These are phyloP conservation scores for Artemisia tridentata DNA, from an alignment of 129 eudicot genomes.

Conservation along the genomic window DNA sequence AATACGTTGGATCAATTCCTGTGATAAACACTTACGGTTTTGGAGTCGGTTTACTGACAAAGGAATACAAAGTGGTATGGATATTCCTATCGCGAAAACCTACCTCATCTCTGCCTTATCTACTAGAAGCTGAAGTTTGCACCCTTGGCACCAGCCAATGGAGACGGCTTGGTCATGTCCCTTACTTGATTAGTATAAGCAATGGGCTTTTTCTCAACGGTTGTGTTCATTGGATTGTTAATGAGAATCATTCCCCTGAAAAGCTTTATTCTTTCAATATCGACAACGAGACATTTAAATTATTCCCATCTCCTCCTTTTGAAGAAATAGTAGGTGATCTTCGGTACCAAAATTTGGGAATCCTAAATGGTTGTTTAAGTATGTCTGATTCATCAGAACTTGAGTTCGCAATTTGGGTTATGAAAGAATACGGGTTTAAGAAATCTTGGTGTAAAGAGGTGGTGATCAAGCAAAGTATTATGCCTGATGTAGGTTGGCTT, in stretches of 20 bases:
- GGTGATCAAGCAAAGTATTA: slow-evolving; percentile 24
- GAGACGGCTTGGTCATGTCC: slow-evolving; percentile 31
- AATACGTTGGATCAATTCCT: too few relatives aligned
- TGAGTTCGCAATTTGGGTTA: slow-evolving; percentile 46
- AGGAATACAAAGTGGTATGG: slow-evolving; percentile 35
- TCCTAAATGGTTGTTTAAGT: slow-evolving; percentile 40
- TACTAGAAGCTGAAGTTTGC: slow-evolving; percentile 39
- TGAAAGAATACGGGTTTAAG: slow-evolving; percentile 51
- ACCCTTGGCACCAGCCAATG: slow-evolving; percentile 45
- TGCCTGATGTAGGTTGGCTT: slow-evolving; percentile 15
- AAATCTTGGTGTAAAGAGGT: slow-evolving; percentile 49
- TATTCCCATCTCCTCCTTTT: slow-evolving; percentile 22
- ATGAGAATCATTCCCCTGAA: not conserved
- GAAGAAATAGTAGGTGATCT: not conserved
- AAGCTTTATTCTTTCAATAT: slow-evolving; percentile 33
- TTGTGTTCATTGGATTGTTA: slow-evolving; percentile 28
- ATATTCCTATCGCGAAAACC: slow-evolving; percentile 7
- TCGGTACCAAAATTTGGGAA: slow-evolving; percentile 23
- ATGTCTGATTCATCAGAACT: slow-evolving; percentile 25
- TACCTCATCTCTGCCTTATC: not conserved
- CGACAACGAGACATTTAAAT: slow-evolving; percentile 22
- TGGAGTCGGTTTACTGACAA: slow-evolving; percentile 18
- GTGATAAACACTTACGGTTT: slow-evolving; percentile 20
- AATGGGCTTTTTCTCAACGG: slow-evolving; percentile 24
- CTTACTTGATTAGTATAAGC: not conserved